Conservation (phyloP, 306 rosid genomes). For the Begonia fuchsioides region DNA sequence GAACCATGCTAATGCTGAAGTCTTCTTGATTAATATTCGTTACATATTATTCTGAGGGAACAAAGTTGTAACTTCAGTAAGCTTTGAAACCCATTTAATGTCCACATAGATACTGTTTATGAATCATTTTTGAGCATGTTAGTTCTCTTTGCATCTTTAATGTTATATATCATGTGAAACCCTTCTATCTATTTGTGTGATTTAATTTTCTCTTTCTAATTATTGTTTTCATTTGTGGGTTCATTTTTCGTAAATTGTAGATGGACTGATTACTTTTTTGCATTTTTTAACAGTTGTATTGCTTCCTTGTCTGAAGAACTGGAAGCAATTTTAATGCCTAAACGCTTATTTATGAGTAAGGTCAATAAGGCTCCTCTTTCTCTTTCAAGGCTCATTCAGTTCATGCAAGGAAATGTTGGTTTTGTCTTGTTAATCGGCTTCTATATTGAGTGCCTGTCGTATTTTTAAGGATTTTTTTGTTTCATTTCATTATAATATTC, state of each 20-base stretch:
- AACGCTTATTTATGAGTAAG: constrained; percentile 77
- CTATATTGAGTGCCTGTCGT: not conserved
- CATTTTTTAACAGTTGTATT: constrained; percentile 42
- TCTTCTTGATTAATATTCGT: constrained; percentile 15
- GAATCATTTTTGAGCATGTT: too few species aligned
- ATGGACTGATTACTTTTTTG: too few species aligned
- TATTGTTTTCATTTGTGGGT: too few species aligned
- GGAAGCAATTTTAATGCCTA: constrained; percentile 66
- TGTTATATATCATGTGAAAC: too few species aligned
- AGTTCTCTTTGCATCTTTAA: too few species aligned
- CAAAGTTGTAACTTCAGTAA: too few species aligned
- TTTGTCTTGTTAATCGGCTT: not conserved
- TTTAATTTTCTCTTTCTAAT: too few species aligned
- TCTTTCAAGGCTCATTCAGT: constrained; percentile 53
- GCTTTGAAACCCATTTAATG: too few species aligned
- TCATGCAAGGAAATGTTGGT: constrained; percentile 54
- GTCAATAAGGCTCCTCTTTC: constrained; percentile 77
- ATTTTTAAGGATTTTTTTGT: not conserved
- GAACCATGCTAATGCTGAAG: constrained; percentile 60
- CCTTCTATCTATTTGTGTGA: too few species aligned
- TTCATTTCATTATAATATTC: not conserved
- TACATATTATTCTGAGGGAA: too few species aligned
- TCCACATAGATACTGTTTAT: too few species aligned
- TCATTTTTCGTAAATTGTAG: too few species aligned
- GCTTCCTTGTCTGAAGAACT: constrained; percentile 80